A percentile compares a stretch with the other conserved stretches of the same genome.
Conservation (phyloP, 2,329 filamentous ascomycete genomes). For the Meredithiella fracta region DNA sequence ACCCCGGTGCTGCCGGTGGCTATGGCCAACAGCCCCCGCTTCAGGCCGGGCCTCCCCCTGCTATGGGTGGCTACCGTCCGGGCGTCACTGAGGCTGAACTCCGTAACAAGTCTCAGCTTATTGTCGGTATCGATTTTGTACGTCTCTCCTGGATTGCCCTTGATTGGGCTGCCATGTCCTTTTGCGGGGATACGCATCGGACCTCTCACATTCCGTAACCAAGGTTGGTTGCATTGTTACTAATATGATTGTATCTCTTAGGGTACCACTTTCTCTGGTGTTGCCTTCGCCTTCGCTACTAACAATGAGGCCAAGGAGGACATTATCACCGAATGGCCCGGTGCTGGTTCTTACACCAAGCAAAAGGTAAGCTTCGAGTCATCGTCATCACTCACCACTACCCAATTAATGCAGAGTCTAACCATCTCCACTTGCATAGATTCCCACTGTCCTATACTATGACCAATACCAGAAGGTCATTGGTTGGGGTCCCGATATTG, state of each 20-base stretch:
- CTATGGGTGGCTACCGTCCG: conserved; percentile 17
- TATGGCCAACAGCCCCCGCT: conserved; percentile 33
- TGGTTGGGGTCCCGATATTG: conserved; percentile 98
- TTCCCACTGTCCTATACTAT: conserved; percentile 98
- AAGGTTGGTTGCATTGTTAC: not conserved
- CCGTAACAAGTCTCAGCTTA: conserved; percentile 87
- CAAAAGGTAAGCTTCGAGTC: conserved; percentile 58
- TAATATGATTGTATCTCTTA: conserved; percentile 23
- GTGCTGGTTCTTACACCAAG: conserved; percentile 92
- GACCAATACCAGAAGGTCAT: conserved; percentile 99
- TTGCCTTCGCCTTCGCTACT: conserved; percentile 91
- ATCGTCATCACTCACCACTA: not conserved
- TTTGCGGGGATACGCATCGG: not conserved
- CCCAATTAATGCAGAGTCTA: not conserved
- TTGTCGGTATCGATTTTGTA: conserved; percentile 98
- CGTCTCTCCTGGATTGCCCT: conserved; percentile 21
- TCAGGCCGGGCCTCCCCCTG: conserved; percentile 23
- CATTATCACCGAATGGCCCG: conserved; percentile 98
- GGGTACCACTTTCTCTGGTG: conserved; percentile 96
- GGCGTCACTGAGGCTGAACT: conserved; percentile 50
- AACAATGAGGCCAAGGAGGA: conserved; percentile 97
- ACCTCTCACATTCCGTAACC: not conserved
- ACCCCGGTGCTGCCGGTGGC: conserved; percentile 28
- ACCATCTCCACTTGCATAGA: conserved; percentile 34
- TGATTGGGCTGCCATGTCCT: not conserved